These are phyloP conservation scores for Aspergillus ochraceoroseus DNA, from an alignment of 2,329 filamentous ascomycete species.

Conservation along the genomic window DNA sequence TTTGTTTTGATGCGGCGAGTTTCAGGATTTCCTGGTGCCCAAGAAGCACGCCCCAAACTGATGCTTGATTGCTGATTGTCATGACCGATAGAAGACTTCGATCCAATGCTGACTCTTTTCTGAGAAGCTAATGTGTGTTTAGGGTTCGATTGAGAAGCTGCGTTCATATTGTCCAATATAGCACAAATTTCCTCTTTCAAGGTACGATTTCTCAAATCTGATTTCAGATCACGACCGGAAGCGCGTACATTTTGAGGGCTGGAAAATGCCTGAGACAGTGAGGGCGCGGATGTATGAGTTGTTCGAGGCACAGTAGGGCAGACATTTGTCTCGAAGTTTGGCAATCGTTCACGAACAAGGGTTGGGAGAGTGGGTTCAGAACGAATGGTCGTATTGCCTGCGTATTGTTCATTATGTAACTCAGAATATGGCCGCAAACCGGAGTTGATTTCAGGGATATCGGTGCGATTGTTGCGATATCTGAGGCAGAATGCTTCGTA, in stretches of 20 bases:
- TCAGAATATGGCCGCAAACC: conserved; percentile 5
- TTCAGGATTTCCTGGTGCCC: too few species aligned
- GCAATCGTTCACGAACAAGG: not conserved
- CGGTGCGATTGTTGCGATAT: conserved; percentile 5
- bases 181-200: conserved; percentile 9
- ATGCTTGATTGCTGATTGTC: too few species aligned
- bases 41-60: too few species aligned
- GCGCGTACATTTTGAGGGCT: too few species aligned
- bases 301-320: not conserved
- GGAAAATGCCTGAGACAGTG: too few species aligned
- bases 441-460: conserved; percentile 8
- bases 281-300: not conserved
- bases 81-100: too few species aligned
- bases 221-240: too few species aligned
- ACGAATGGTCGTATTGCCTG: conserved; percentile 2
- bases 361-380: conserved; percentile 6
- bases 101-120: not conserved
- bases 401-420: not conserved
- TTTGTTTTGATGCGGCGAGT: too few species aligned
- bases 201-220: conserved; percentile 1
- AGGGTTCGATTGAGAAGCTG: not conserved
- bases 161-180: conserved; percentile 8
- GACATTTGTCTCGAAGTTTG: not conserved
- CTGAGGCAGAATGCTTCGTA: conserved; percentile 8
- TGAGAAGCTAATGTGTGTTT: not conserved